Evolutionary conservation across 1,139 yeast genomes (phyloP).

Genomic region (Blastobotrys persicus): DNA sequence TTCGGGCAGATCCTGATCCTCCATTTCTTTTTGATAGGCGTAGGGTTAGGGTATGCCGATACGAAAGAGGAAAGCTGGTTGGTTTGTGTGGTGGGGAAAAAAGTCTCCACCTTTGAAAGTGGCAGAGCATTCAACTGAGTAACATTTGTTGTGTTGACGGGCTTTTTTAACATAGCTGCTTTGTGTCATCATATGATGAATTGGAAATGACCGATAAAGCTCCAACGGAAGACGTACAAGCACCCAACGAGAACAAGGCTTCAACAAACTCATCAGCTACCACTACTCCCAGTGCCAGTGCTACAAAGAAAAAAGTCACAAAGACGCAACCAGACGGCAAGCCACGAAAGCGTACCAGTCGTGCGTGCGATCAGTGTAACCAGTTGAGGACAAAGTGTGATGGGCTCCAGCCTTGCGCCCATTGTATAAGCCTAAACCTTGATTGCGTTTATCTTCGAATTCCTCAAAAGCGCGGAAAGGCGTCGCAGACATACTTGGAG

Average conservation of each 20-base stretch:
- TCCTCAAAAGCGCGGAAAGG: conserved; percentile 44
- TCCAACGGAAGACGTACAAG: too few species aligned
- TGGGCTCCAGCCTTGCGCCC: conserved; percentile 42
- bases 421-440: conserved; percentile 35
- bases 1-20: too few species aligned
- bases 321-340: conserved; percentile 7
- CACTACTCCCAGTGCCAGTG: background rate
- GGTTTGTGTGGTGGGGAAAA: too few species aligned
- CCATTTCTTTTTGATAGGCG: too few species aligned
- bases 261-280: background rate
- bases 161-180: too few species aligned
- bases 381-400: conserved; percentile 43
- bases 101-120: too few species aligned
- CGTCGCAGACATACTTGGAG: conserved; percentile 30
- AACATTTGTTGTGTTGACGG: too few species aligned
- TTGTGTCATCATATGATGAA: too few species aligned
- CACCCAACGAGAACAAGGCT: background rate
- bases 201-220: too few species aligned
- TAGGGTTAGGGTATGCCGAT: too few species aligned
- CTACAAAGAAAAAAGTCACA: background rate
- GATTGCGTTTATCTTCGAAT: conserved; percentile 40
- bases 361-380: conserved; percentile 46
- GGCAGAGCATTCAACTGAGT: too few species aligned
- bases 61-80: too few species aligned
- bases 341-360: conserved; percentile 29